Percentiles rank a stretch among this genome's conserved stretches.
Evolutionary conservation across 805 yeast species (phyloP).

Genomic region (baker's yeast (Saccharomyces cerevisiae)): DNA sequence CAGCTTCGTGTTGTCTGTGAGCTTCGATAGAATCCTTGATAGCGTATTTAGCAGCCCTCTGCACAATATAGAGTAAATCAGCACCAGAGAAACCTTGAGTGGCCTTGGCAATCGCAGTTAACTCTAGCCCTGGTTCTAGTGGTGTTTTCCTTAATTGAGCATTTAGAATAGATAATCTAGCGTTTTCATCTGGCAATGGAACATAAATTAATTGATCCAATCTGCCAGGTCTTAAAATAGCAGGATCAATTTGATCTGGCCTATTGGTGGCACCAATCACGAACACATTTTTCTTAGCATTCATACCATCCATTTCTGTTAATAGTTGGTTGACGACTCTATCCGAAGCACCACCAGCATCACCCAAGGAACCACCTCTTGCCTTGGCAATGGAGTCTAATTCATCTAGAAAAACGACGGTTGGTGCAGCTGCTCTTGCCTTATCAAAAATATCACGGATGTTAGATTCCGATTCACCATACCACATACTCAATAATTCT

Average conservation of each 20-base stretch:
- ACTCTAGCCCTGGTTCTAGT: constrained; percentile 90
- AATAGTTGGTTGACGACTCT: constrained; percentile 94
- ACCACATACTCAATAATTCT: constrained; percentile 86
- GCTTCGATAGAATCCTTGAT: constrained; percentile 97
- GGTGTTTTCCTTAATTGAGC: constrained; percentile 99
- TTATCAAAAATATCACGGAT: constrained; percentile 96
- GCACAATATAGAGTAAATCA: constrained; percentile 92
- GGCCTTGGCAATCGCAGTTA: constrained; percentile 79
- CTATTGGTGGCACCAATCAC: constrained; percentile 99
- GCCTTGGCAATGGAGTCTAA: constrained; percentile 96
- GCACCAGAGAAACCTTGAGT: constrained; percentile 99
- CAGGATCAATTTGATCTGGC: constrained; percentile 99
- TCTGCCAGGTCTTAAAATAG: constrained; percentile 97
- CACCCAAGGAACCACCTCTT: constrained; percentile 92
- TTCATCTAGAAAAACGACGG: constrained; percentile 97
- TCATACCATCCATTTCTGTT: constrained; percentile 99
- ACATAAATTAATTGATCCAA: constrained; percentile 97
- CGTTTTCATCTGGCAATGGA: constrained; percentile 94
- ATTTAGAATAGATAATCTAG: constrained; percentile 82
- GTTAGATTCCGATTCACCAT: constrained; percentile 96
- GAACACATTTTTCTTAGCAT: constrained; percentile 96
- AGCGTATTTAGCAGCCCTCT: constrained; percentile 97
- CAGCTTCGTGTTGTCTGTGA: constrained; percentile 37
- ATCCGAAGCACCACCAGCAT: constrained; percentile 97
- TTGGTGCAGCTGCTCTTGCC: constrained; percentile 99